A percentile compares a stretch with the other conserved stretches of the same genome.
phyloP scores from a whole-genome alignment of 2,329 filamentous ascomycete species.

The Pseudocercospora musae region DNA sequence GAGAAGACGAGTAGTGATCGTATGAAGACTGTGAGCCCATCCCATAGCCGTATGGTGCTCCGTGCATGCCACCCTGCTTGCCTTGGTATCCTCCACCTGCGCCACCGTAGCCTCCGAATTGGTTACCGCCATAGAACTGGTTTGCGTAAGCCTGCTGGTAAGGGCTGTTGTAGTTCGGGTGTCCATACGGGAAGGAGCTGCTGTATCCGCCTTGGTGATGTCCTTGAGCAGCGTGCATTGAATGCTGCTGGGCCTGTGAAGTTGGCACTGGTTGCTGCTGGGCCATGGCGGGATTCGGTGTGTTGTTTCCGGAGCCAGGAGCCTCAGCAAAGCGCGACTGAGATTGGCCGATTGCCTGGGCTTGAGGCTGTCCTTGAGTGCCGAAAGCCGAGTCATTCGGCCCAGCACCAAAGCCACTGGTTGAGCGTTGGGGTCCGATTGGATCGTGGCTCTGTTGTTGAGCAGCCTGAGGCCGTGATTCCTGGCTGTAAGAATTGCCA shows the following conservation, averaged over 20 bases:
- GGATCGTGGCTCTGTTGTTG: slow-evolving; percentile 62
- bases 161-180: slow-evolving; percentile 59
- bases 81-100: slow-evolving; percentile 46
- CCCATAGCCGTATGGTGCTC: slow-evolving; percentile 59
- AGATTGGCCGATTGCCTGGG: slow-evolving; percentile 28
- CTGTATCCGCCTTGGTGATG: slow-evolving; percentile 49
- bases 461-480: slow-evolving; percentile 30
- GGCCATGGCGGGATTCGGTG: slow-evolving; percentile 72
- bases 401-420: slow-evolving; percentile 67
- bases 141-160: slow-evolving; percentile 63
- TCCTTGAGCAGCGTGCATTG: slow-evolving; percentile 33
- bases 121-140: slow-evolving; percentile 55
- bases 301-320: slow-evolving; percentile 85
- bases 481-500: slow-evolving; percentile 52
- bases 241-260: slow-evolving; percentile 43
- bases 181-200: slow-evolving; percentile 56
- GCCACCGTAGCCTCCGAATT: slow-evolving; percentile 45
- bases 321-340: slow-evolving; percentile 74
- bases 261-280: slow-evolving; percentile 46
- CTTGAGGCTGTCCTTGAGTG: slow-evolving; percentile 12
- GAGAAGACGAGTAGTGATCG: slow-evolving; percentile 62
- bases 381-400: slow-evolving; percentile 58
- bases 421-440: slow-evolving; percentile 69
- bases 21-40: slow-evolving; percentile 56
- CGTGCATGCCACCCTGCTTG: slow-evolving; percentile 59